Evolutionary conservation across 371 early-diverging fungal genomes (phyloP), one percentile per base, ranked within the genome.

Genomic region (Smittium culicis): DNA sequence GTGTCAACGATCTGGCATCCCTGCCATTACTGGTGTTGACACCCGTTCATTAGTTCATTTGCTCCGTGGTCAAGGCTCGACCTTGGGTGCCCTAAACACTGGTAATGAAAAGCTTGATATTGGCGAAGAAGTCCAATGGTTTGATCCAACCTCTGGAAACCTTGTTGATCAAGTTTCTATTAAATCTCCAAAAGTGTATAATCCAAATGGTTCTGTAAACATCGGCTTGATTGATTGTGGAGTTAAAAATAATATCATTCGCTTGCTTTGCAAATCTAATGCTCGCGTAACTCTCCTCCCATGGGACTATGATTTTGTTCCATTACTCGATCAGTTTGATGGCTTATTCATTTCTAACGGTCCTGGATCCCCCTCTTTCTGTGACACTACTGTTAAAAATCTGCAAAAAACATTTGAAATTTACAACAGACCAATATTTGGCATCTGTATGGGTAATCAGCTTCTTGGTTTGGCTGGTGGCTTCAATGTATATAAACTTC

Each of bases 381-480:
- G 84, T 71, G 76, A 75, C 28, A 80, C 82, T 61, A 85, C 91
- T 25, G 84, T 90, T 65, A 72, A 76, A 35, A 82, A 88, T 79
- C 71, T 96, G 66, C 82, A 82, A 31, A 72, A 72, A 0, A 86
- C 88, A 30, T 81, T 86, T 54, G 72, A 78, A 17, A 83, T 77
- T 27, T 73, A 74, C 69, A 75, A 88, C 66, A 86, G 84, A 67
- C 96, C 96, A 54, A 90, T 96, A 69, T 94, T 94, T 74, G 96
- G 96, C 67, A 96, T 96, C 74, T 96, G 96, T 80, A 93, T 96
- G 93, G 96, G 96, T 68, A 89, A 94, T 77, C 87, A 88, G 70
- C 71, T 96, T 32, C 79, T 96, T 69, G 94, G 92, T 56, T 80
- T 91, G 79, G 94, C 95, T 2, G 91, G 91, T 34, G 95, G 94